phyloP scores from a whole-genome alignment of 176 grass and related monocot genomes.

The Melocanna baccifera region DNA sequence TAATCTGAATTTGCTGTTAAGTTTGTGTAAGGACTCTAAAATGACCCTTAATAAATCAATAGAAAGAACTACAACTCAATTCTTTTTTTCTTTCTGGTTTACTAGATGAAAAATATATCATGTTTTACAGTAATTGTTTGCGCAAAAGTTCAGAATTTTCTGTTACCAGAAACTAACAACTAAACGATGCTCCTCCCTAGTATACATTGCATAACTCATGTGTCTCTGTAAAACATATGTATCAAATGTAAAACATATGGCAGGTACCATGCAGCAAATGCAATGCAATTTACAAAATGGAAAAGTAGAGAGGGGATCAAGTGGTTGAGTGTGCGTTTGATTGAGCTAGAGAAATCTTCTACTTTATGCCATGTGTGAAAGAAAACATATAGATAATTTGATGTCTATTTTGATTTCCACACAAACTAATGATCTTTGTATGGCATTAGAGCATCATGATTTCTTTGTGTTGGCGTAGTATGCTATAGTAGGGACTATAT shows the following conservation, averaged over 20 bases:
- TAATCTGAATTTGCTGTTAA: background rate
- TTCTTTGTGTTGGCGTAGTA: background rate
- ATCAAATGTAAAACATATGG: background rate
- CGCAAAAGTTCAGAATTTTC: background rate
- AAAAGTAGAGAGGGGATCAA: background rate
- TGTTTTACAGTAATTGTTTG: background rate
- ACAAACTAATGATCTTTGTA: background rate
- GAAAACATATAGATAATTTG: background rate
- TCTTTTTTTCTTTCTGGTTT: background rate
- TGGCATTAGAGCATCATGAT: background rate
- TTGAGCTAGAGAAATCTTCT: background rate
- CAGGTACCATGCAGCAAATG: background rate
- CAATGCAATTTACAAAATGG: background rate
- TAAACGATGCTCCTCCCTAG: background rate
- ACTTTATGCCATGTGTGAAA: background rate
- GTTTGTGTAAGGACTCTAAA: background rate
- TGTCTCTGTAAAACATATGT: background rate
- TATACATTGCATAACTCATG: background rate
- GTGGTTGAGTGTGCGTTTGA: background rate
- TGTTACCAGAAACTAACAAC: conserved; percentile 1
- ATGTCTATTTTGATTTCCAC: background rate
- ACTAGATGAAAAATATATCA: background rate
- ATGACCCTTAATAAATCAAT: background rate
- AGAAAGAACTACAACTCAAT: background rate
- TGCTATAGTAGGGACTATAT: background rate